Evolutionary conservation across 2,329 filamentous ascomycete species (phyloP).

Genomic region (Penicillium sp.): DNA sequence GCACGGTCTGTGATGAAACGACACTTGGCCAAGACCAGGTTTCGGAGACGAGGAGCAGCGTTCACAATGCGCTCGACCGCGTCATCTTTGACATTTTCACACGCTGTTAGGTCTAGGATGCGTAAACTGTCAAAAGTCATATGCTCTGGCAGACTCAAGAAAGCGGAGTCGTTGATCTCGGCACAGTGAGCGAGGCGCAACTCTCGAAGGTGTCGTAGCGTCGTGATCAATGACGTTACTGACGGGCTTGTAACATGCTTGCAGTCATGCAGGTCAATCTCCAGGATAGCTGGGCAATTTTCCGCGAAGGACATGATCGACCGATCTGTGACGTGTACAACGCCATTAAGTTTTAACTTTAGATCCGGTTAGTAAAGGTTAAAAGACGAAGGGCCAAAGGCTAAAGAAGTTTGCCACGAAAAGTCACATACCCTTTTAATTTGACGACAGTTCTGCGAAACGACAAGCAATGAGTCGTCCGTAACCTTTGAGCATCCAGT

Average conservation of each 20-base stretch:
- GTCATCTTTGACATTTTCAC: slow-evolving; percentile 78
- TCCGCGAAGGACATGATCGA: slow-evolving; percentile 84
- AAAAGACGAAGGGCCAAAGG: neutral
- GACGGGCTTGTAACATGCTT: slow-evolving; percentile 79
- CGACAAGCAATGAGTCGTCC: slow-evolving; percentile 78
- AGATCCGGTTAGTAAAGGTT: slow-evolving; percentile 18
- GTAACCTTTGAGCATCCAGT: slow-evolving; percentile 83
- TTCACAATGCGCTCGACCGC: slow-evolving; percentile 87
- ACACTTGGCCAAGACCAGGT: slow-evolving; percentile 93
- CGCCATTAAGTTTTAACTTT: slow-evolving; percentile 92
- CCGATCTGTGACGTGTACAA: slow-evolving; percentile 78
- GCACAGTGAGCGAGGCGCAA: slow-evolving; percentile 84
- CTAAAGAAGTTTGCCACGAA: neutral
- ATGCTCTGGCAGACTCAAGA: slow-evolving; percentile 73
- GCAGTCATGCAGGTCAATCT: slow-evolving; percentile 93
- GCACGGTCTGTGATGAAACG: slow-evolving; percentile 87
- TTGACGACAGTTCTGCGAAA: slow-evolving; percentile 81
- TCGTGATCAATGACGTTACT: slow-evolving; percentile 77
- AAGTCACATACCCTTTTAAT: slow-evolving; percentile 74
- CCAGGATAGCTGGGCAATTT: slow-evolving; percentile 88
- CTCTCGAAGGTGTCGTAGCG: slow-evolving; percentile 84
- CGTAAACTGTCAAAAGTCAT: slow-evolving; percentile 82
- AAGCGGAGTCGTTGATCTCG: slow-evolving; percentile 84
- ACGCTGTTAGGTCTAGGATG: slow-evolving; percentile 92
- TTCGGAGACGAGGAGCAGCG: slow-evolving; percentile 83